Evolutionary conservation across 768 basidiomycete species (phyloP).

Genomic region (Lactarius evosmus): DNA sequence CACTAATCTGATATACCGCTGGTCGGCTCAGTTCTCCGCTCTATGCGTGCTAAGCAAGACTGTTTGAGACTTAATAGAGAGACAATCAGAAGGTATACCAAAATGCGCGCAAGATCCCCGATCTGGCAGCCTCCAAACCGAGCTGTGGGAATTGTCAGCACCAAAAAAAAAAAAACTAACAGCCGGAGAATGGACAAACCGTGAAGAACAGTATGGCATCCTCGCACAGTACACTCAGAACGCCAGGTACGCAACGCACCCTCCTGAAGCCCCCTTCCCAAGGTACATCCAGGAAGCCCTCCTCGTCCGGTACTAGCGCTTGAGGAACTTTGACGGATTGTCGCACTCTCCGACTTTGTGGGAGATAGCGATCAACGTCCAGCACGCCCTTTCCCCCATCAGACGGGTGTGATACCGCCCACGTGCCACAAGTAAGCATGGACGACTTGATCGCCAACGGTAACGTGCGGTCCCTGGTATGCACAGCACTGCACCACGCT

Average conservation of each 20-base stretch:
- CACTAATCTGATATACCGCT: too few species aligned
- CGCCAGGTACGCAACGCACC: neutral
- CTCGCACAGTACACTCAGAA: slow-evolving; percentile 18
- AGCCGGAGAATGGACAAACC: slow-evolving; percentile 2
- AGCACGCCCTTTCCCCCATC: slow-evolving; percentile 5
- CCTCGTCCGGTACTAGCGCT: neutral
- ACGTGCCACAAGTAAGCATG: slow-evolving; percentile 18
- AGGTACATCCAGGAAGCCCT: neutral
- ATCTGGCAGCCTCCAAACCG: neutral
- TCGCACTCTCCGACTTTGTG: neutral
- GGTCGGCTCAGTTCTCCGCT: too few species aligned
- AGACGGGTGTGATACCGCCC: slow-evolving; percentile 9
- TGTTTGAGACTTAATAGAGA: neutral
- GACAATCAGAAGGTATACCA: slow-evolving; percentile 16
- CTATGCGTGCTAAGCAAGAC: neutral
- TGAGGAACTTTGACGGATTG: neutral
- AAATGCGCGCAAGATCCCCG: slow-evolving; percentile 11
- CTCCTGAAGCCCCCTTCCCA: neutral
- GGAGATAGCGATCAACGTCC: slow-evolving; percentile 8
- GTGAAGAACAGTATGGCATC: slow-evolving; percentile 17
- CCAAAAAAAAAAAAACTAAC: neutral
- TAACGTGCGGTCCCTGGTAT: neutral
- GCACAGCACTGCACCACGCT: slow-evolving; percentile 1
- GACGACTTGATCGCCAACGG: slow-evolving; percentile 8
- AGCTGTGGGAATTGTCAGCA: neutral